Base-by-base conservation (phyloP, 1,284 basidiomycete genomes). In the Coriolopsis trogii region DNA sequence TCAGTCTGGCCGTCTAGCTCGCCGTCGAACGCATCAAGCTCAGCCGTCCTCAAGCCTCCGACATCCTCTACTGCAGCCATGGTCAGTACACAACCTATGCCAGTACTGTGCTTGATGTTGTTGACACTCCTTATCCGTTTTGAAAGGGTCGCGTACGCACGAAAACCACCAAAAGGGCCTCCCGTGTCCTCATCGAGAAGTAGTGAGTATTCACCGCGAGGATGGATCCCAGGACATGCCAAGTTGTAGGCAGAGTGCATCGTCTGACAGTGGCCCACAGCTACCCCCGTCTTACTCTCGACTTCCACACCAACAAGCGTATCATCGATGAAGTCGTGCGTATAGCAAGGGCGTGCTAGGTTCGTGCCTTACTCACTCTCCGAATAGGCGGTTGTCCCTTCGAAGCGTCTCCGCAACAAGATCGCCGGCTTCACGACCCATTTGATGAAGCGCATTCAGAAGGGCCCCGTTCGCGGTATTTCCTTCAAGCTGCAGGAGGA, bases 401-500 rank as follows among this genome's bases (percentile, higher is more conserved):
- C 96, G 53, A 99, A 99, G 82, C 93, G 96, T 68, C 88, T 99
- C 64, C 89, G 97, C 72, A 99, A 99, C 93, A 99, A 99, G 86
- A 93, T 99, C 68, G 91, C 96, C 26, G 96, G 96, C 51, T 99
- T 98, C 88, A 99, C 97, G 63, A 99, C 96, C 68, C 97, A 99
- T 75, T 82, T 99, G 73, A 99, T 99, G 97, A 98, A 95, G 85
- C 94, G 97, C 70, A 99, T 99, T 70, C 94, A 98, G 77, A 89
- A 89, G 63, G 96, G 96, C n/a, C 97, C 97, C 67, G 97, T 99
- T 62, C 94, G 95, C 67, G 97, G 97, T 70, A 99, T 99, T 76
- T 98, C 95, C 62, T 99, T 99, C 94, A 98, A 98, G 80, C 91
- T 99, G 64, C 97, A 99, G 76, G 97, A 99, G 74, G 97, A 99